Conservation (phyloP, 192 early-diverging fungal species). For the Backusella westeae region DNA sequence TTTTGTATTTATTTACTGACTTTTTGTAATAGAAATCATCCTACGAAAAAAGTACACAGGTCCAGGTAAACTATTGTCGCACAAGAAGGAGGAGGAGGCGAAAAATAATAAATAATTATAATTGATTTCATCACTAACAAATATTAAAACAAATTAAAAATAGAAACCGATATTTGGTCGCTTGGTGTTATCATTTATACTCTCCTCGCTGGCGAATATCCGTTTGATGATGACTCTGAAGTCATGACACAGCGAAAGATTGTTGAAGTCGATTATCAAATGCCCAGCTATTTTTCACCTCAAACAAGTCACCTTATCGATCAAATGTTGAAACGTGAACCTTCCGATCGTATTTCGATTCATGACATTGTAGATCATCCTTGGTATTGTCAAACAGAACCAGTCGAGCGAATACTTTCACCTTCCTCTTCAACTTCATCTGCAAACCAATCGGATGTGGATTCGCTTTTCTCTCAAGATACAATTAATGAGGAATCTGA, state of each 20-base stretch:
- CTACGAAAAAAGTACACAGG: conserved; percentile 75
- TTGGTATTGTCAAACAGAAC: conserved; percentile 47
- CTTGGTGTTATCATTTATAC: conserved; percentile 92
- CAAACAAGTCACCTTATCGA: conserved; percentile 62
- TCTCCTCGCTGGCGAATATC: conserved; percentile 76
- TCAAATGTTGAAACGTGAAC: conserved; percentile 65
- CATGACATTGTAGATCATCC: conserved; percentile 65
- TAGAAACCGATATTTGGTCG: conserved; percentile 90
- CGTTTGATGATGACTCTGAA: conserved; percentile 84
- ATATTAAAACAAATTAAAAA: conserved; percentile 32
- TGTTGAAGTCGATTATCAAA: conserved; percentile 66
- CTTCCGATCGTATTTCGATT: conserved; percentile 59
- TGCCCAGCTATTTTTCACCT: conserved; percentile 59
- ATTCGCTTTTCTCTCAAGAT: conserved; percentile 18
- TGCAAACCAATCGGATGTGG: conserved; percentile 20
- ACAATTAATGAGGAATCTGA: not conserved
- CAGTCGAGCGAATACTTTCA: conserved; percentile 26
- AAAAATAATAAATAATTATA: not conserved
- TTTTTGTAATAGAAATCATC: conserved; percentile 60
- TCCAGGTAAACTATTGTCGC: conserved; percentile 47
- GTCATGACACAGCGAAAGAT: conserved; percentile 67
- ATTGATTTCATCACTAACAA: not conserved
- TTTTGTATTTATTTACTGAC: not conserved
- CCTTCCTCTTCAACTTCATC: conserved; percentile 14
- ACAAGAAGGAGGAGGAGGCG: not conserved